Evolutionary conservation across 257 asterid genomes (phyloP).

Genomic region (Fraxinus pennsylvanica): DNA sequence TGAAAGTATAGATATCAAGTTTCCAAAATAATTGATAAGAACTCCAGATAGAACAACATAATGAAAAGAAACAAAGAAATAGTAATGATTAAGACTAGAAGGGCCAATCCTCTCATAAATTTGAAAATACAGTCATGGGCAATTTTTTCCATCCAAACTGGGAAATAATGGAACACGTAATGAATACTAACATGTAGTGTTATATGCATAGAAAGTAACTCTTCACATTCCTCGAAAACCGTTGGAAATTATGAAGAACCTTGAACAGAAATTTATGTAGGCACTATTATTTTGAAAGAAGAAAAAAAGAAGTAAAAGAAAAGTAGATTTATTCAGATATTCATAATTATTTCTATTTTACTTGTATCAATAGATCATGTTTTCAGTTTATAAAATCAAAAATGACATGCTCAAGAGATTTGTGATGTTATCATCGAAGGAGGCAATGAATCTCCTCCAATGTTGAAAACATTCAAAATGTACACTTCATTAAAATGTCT

Average conservation of each 20-base stretch:
- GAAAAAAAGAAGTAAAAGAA: neutral
- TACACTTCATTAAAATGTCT: neutral
- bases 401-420: neutral
- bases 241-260: neutral
- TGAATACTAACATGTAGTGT: neutral
- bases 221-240: neutral
- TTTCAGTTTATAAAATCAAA: neutral
- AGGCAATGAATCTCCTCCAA: neutral
- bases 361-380: neutral
- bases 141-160: neutral
- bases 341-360: neutral
- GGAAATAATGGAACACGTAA: neutral
- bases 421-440: neutral
- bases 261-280: neutral
- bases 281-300: neutral
- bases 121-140: neutral
- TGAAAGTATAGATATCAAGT: neutral
- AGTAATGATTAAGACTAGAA: neutral
- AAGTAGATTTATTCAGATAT: neutral
- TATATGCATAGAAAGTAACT: neutral
- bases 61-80: neutral
- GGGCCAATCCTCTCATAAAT: neutral
- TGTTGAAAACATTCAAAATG: neutral
- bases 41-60: neutral
- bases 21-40: neutral